Conservation (phyloP, 495 filamentous ascomycete species). For the Penicillium mononematosum region DNA sequence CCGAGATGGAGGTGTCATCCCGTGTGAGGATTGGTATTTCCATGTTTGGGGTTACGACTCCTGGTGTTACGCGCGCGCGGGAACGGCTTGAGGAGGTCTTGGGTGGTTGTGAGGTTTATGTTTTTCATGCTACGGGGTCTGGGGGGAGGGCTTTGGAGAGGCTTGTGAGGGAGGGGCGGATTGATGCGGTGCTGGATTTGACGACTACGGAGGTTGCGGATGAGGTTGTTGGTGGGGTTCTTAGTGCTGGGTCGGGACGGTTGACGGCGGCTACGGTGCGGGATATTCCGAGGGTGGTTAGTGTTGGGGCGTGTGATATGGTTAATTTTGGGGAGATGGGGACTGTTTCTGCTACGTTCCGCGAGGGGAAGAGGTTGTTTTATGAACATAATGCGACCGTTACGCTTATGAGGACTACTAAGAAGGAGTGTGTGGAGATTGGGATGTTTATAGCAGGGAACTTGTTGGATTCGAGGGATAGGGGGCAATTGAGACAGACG, state of each 20-base stretch:
- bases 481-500: constrained; percentile 36
- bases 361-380: constrained; percentile 36
- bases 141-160: constrained; percentile 69
- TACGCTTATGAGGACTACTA: constrained; percentile 60
- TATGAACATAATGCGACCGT: constrained; percentile 65
- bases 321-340: constrained; percentile 60
- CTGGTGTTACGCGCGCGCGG: constrained; percentile 52
- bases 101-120: constrained; percentile 52
- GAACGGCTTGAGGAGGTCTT: constrained; percentile 39
- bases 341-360: constrained; percentile 52
- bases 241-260: constrained; percentile 54
- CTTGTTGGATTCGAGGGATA: constrained; percentile 27
- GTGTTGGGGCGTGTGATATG: constrained; percentile 66
- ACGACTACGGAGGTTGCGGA: constrained; percentile 70
- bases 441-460: constrained; percentile 54
- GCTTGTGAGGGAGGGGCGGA: constrained; percentile 47
- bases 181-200: constrained; percentile 65
- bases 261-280: constrained; percentile 52
- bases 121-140: constrained; percentile 68
- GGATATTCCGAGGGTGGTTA: constrained; percentile 61
- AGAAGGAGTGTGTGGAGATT: constrained; percentile 52
- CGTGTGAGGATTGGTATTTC: constrained; percentile 57
- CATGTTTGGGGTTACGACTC: constrained; percentile 76
- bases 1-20: background rate
- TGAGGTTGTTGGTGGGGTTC: constrained; percentile 57